These are phyloP conservation scores for Krasilnikovozyma curviuscula DNA, from an alignment of 768 basidiomycete genomes.

Conservation along the genomic window DNA sequence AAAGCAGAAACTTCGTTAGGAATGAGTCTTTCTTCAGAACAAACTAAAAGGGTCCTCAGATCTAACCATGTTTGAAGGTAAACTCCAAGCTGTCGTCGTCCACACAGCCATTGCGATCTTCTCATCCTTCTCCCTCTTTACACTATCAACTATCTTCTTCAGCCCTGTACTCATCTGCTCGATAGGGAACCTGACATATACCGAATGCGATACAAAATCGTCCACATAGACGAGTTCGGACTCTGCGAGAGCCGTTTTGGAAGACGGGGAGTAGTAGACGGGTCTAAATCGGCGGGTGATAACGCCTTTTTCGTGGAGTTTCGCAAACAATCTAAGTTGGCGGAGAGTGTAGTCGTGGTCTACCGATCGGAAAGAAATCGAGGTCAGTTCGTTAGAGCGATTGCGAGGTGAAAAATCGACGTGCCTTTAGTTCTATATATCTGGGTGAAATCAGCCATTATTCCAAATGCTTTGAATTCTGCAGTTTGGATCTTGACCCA, in stretches of 20 bases:
- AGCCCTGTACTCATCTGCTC: conserved; percentile 13
- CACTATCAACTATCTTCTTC: neutral
- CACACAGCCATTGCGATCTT: conserved; percentile 53
- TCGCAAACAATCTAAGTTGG: conserved; percentile 63
- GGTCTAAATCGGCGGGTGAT: conserved; percentile 75
- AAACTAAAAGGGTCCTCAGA: neutral
- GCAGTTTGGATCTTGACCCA: conserved; percentile 56
- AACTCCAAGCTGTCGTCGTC: conserved; percentile 97
- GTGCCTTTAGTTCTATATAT: conserved; percentile 72
- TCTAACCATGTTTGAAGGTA: conserved; percentile 81
- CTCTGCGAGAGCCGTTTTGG: conserved; percentile 80
- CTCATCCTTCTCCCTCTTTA: neutral
- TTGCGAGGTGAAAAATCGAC: conserved; percentile 7
- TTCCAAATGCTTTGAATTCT: conserved; percentile 61
- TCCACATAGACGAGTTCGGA: conserved; percentile 83
- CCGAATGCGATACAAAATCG: conserved; percentile 67
- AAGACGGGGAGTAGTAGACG: conserved; percentile 87
- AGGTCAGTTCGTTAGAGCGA: conserved; percentile 37
- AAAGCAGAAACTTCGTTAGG: neutral
- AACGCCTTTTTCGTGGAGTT: conserved; percentile 74
- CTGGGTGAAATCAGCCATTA: conserved; percentile 78
- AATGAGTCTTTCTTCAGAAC: neutral
- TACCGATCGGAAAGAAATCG: conserved; percentile 23
- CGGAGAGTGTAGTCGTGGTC: conserved; percentile 75
- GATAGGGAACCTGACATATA: conserved; percentile 56